Conservation (phyloP, 2,329 filamentous ascomycete species). For the Ampelomyces quisqualis region DNA sequence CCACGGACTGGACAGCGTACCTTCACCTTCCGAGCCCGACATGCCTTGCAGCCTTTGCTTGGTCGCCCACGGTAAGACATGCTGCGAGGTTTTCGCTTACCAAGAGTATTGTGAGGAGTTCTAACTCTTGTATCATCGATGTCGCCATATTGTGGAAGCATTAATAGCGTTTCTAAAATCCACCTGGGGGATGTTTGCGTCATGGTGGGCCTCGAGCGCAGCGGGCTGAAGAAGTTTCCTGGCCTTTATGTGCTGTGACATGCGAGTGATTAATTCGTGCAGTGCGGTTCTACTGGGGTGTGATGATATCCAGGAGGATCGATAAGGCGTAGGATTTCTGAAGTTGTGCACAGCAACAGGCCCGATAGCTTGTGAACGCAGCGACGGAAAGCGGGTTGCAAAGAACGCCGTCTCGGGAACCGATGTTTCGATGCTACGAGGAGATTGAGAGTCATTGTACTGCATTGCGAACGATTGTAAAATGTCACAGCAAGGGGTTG, state of each 20-base stretch:
- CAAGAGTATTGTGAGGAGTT: too few relatives aligned
- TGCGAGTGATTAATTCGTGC: too few relatives aligned
- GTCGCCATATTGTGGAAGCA: too few relatives aligned
- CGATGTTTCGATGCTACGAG: not conserved
- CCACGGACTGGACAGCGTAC: slow-evolving; percentile 15
- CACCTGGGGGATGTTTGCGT: too few relatives aligned
- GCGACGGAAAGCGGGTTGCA: not conserved
- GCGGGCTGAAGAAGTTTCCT: too few relatives aligned
- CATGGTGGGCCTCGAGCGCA: too few relatives aligned
- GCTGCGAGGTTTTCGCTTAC: not conserved
- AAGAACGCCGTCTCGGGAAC: not conserved
- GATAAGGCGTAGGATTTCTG: too few relatives aligned
- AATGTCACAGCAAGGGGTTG: not conserved
- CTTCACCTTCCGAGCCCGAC: slow-evolving; percentile 39
- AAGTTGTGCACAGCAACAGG: not conserved
- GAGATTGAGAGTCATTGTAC: not conserved
- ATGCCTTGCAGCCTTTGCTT: slow-evolving; percentile 41
- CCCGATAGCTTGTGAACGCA: not conserved
- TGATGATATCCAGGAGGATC: too few relatives aligned
- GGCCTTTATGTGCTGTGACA: too few relatives aligned
- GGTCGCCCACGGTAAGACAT: slow-evolving; percentile 41
- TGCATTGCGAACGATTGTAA: not conserved
- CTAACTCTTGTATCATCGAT: too few relatives aligned
- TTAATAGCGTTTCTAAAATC: too few relatives aligned
- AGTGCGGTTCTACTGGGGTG: too few relatives aligned